Conservation (phyloP, 257 asterid species). For the Orobanche coerulescens region DNA sequence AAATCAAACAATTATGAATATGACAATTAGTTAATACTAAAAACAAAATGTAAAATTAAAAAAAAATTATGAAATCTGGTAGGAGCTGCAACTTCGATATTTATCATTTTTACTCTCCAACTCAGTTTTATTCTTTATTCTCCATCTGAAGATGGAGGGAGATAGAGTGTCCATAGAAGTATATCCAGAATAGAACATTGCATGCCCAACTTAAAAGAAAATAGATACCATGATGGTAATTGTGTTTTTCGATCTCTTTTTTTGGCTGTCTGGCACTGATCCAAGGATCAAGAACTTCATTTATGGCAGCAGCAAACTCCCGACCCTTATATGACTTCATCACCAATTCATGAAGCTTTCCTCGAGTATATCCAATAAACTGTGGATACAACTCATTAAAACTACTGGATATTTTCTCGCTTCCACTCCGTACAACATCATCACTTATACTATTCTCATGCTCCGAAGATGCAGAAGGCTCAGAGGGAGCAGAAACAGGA, state of each 20-base stretch:
- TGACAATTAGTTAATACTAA: no score
- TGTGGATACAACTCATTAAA: constrained; percentile 85
- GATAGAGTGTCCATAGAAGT: not conserved
- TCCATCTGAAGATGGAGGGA: not conserved
- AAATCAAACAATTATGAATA: no score
- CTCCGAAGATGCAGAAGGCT: constrained; percentile 26
- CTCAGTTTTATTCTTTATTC: not conserved
- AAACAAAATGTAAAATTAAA: no score
- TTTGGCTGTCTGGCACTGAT: constrained; percentile 81
- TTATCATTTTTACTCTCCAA: not conserved
- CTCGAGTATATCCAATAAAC: constrained; percentile 86
- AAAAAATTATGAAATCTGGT: not conserved
- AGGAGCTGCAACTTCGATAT: constrained; percentile 9
- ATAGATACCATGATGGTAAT: constrained; percentile 46
- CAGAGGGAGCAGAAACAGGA: constrained; percentile 51
- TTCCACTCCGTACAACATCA: constrained; percentile 23
- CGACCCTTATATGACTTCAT: constrained; percentile 97
- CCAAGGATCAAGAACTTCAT: constrained; percentile 99
- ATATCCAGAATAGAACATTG: constrained; percentile 1
- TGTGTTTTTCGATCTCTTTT: constrained; percentile 65
- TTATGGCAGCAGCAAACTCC: constrained; percentile 96
- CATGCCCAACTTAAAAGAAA: constrained; percentile 13
- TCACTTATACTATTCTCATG: constrained; percentile 27
- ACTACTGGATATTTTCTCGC: constrained; percentile 30
- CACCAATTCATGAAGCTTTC: constrained; percentile 92